Percentiles rank a stretch among this genome's conserved stretches.
Evolutionary conservation across 345 rosid species (phyloP).

Genomic region (Excoecaria agallocha): DNA sequence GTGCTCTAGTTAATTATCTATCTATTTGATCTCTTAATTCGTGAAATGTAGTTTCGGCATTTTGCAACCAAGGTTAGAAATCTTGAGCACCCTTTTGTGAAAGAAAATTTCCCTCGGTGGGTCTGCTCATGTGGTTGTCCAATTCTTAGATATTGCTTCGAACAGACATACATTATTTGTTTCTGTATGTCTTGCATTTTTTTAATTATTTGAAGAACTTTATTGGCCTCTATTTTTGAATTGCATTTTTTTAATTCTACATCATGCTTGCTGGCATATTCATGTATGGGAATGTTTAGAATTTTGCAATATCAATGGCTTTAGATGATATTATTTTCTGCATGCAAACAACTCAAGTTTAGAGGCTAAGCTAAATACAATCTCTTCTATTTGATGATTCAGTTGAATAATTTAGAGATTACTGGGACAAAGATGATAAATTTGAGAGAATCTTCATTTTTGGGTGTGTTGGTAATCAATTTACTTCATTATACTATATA

Average conservation of each 20-base stretch:
- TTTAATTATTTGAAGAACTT: slow-evolving; percentile 11
- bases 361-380: background rate
- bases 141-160: slow-evolving; percentile 59
- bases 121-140: slow-evolving; percentile 89
- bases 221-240: slow-evolving; percentile 10
- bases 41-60: slow-evolving; percentile 75
- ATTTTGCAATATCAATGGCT: background rate
- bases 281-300: background rate
- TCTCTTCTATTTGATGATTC: background rate
- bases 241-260: too few species aligned
- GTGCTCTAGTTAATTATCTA: background rate
- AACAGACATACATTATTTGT: slow-evolving; percentile 5
- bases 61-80: slow-evolving; percentile 89
- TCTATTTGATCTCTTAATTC: slow-evolving; percentile 19
- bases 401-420: background rate
- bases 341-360: background rate
- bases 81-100: slow-evolving; percentile 93
- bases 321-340: background rate
- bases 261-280: too few species aligned
- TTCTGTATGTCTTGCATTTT: slow-evolving; percentile 16
- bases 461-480: background rate
- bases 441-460: background rate
- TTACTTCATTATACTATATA: background rate
- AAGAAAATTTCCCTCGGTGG: slow-evolving; percentile 94
- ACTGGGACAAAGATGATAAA: background rate